phyloP scores from a whole-genome alignment of 2,329 filamentous ascomycete genomes.

The Herpotrichia juniperi region DNA sequence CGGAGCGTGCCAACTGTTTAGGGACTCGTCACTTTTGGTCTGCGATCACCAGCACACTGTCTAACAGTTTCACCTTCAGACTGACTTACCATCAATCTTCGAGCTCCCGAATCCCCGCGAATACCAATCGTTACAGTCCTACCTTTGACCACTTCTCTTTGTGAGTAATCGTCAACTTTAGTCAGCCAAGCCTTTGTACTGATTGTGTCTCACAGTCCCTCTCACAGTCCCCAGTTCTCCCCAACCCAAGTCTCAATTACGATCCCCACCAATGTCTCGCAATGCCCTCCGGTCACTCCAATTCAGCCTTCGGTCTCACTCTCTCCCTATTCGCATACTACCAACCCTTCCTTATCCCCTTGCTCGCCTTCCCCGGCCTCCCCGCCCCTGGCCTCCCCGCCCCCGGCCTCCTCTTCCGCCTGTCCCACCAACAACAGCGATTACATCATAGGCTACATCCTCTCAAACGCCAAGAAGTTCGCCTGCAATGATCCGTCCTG shows the following conservation, averaged over 20 bases:
- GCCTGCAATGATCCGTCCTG: conserved; percentile 28
- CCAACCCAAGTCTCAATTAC: not conserved
- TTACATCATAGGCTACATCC: conserved; percentile 30
- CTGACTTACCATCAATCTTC: conserved; percentile 1
- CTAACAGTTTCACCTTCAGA: conserved; percentile 14
- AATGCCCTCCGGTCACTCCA: not conserved
- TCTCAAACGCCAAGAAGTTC: conserved; percentile 27
- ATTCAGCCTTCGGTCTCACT: not conserved
- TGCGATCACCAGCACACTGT: conserved; percentile 14
- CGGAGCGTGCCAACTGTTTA: no score
- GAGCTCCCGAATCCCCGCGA: not conserved
- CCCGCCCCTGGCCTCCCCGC: not conserved
- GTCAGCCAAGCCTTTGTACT: not conserved
- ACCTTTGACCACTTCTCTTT: not conserved
- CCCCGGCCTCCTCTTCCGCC: not conserved
- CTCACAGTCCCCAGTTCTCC: not conserved
- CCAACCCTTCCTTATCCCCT: not conserved
- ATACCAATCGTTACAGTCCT: not conserved
- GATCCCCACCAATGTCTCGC: not conserved
- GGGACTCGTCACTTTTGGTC: conserved; percentile 14
- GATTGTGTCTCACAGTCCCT: not conserved
- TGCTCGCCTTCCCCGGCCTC: not conserved
- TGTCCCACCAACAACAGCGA: not conserved
- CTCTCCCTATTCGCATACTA: not conserved
- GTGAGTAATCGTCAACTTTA: not conserved